Evolutionary conservation across 441 rosid species (phyloP).

Genomic region (Populus trichocarpa): DNA sequence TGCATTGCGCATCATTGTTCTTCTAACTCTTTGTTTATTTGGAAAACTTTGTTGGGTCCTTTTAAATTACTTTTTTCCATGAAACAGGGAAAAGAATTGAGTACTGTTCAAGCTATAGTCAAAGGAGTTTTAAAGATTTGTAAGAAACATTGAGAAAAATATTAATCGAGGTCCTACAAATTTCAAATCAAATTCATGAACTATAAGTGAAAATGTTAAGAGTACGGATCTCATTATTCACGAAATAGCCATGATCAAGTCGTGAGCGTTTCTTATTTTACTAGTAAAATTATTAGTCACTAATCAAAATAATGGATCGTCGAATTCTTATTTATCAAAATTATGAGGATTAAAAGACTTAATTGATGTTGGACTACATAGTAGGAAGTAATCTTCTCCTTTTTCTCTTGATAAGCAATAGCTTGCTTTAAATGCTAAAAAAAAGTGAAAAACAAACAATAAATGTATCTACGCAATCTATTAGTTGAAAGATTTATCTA

Average conservation of each 20-base stretch:
- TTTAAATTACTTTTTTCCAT: constrained; percentile 21
- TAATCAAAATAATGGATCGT: too few relatives aligned
- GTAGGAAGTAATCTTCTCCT: too few relatives aligned
- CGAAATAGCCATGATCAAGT: neutral
- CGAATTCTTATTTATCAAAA: neutral
- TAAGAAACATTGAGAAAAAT: neutral
- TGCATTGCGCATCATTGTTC: constrained; percentile 9
- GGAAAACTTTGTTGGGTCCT: neutral
- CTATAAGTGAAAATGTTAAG: neutral
- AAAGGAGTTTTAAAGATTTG: constrained; percentile 2
- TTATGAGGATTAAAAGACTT: too few relatives aligned
- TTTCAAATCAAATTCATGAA: neutral
- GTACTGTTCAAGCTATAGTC: constrained; percentile 4
- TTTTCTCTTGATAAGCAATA: too few relatives aligned
- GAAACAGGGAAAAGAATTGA: constrained; percentile 20
- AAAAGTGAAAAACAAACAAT: too few relatives aligned
- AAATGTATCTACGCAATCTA: too few relatives aligned
- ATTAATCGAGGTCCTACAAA: neutral
- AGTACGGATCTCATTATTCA: neutral
- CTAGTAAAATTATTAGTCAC: neutral
- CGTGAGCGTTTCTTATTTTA: neutral
- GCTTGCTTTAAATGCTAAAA: too few relatives aligned
- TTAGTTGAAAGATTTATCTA: too few relatives aligned
- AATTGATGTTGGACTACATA: too few relatives aligned
- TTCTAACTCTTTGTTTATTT: constrained; percentile 1